phyloP scores from a whole-genome alignment of 768 basidiomycete genomes.

The Russula sp. region DNA sequence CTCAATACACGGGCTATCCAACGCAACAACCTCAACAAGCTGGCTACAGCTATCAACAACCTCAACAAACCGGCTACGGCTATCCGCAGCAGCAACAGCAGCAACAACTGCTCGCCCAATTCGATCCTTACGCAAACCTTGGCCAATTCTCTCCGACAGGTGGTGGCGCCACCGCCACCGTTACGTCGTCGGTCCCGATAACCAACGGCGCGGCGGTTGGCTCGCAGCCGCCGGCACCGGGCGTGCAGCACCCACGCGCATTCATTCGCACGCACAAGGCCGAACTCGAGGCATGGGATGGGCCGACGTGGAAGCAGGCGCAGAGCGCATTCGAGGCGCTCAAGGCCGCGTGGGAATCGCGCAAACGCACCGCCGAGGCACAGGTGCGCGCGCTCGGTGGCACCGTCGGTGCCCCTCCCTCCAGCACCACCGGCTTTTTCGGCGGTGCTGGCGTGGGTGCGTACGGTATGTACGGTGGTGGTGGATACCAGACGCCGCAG shows the following conservation, averaged over 20 bases:
- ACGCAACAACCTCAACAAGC: constrained; percentile 20
- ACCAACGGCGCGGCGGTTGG: not conserved
- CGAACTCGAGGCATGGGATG: constrained; percentile 41
- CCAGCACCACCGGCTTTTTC: constrained; percentile 28
- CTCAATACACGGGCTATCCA: constrained; percentile 25
- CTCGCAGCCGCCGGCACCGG: constrained; percentile 25
- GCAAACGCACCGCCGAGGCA: constrained; percentile 49
- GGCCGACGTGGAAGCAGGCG: constrained; percentile 29
- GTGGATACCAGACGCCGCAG: constrained; percentile 13
- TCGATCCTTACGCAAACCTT: constrained; percentile 20
- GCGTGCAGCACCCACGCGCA: constrained; percentile 58
- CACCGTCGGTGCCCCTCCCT: constrained; percentile 14
- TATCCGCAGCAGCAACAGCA: constrained; percentile 21
- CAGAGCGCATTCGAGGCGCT: constrained; percentile 54
- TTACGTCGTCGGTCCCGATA: not conserved
- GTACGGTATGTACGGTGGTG: constrained; percentile 24
- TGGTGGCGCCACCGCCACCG: not conserved
- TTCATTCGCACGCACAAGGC: constrained; percentile 57
- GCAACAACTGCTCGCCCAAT: constrained; percentile 15
- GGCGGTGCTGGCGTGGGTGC: constrained; percentile 25
- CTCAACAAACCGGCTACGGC: constrained; percentile 20
- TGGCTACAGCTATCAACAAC: constrained; percentile 14
- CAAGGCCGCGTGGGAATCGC: constrained; percentile 54
- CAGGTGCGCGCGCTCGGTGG: constrained; percentile 41
- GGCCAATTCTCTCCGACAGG: not conserved